phyloP scores from a whole-genome alignment of 257 asterid genomes.

The Salvia miltiorrhiza region DNA sequence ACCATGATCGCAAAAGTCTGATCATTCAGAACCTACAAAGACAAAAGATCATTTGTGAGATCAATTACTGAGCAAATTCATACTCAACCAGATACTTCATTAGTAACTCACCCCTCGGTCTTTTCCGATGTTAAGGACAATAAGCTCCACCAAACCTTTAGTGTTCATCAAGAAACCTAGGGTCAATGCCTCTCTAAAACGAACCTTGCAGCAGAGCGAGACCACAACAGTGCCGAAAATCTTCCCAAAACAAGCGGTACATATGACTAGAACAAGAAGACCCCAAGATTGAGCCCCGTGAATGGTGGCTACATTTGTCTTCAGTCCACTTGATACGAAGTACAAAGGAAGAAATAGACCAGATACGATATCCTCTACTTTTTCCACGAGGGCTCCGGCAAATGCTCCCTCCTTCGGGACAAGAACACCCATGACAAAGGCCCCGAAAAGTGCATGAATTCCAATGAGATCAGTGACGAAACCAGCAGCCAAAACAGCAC shows the following conservation, averaged over 20 bases:
- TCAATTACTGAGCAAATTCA: not conserved
- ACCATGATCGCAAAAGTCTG: conserved; percentile 77
- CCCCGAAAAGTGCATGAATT: conserved; percentile 71
- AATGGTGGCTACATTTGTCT: conserved; percentile 58
- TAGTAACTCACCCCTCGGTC: conserved; percentile 51
- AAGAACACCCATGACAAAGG: conserved; percentile 63
- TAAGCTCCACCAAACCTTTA: conserved; percentile 69
- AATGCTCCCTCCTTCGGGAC: conserved; percentile 70
- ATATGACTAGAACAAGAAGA: conserved; percentile 54
- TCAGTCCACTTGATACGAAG: conserved; percentile 65
- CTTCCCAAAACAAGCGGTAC: conserved; percentile 59
- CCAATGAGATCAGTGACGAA: conserved; percentile 62
- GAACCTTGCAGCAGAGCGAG: conserved; percentile 40
- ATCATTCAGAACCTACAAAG: conserved; percentile 65
- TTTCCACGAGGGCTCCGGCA: conserved; percentile 59
- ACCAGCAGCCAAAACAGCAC: conserved; percentile 61
- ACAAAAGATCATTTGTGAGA: not conserved
- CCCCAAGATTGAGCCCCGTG: conserved; percentile 69
- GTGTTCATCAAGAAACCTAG: conserved; percentile 69
- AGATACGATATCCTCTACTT: conserved; percentile 58
- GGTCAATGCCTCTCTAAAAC: conserved; percentile 47
- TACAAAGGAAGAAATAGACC: conserved; percentile 65
- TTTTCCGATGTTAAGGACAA: conserved; percentile 60
- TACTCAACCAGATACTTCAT: not conserved
- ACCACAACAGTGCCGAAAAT: conserved; percentile 48